A percentile compares a stretch with the other conserved stretches of the same genome.
phyloP scores from a whole-genome alignment of 306 rosid species.

The Casuarina glauca region DNA sequence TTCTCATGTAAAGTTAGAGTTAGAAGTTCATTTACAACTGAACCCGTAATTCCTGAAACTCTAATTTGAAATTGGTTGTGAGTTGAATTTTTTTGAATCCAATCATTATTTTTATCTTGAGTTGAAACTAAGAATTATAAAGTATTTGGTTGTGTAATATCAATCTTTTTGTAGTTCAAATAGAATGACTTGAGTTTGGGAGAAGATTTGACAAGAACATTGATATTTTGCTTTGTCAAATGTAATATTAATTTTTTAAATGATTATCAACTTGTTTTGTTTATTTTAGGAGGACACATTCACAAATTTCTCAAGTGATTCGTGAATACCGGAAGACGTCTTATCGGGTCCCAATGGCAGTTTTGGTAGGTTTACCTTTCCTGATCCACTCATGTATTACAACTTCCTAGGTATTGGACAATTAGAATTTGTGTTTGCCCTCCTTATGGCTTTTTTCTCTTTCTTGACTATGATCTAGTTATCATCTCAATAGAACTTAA shows the following conservation, averaged over 20 bases:
- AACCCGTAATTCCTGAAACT: neutral
- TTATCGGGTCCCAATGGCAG: slow-evolving; percentile 90
- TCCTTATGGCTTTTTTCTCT: neutral
- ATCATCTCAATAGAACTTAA: neutral
- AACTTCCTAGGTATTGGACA: neutral
- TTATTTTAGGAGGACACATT: slow-evolving; percentile 80
- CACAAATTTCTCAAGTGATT: slow-evolving; percentile 87
- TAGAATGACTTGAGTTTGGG: slow-evolving; percentile 9
- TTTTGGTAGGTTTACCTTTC: slow-evolving; percentile 66
- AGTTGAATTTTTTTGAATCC: neutral
- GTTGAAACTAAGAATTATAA: neutral
- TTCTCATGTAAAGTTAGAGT: neutral
- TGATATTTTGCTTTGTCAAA: slow-evolving; percentile 10
- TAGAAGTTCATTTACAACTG: neutral
- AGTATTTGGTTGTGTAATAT: neutral
- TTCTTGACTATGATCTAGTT: neutral
- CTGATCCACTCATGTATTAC: neutral
- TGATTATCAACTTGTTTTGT: slow-evolving; percentile 12
- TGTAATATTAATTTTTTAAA: slow-evolving; percentile 11
- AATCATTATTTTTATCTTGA: neutral
- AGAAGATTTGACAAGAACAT: neutral
- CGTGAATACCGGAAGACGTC: slow-evolving; percentile 80
- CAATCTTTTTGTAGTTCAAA: neutral
- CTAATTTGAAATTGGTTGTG: neutral
- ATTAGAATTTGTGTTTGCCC: neutral